Evolutionary conservation across 2,329 filamentous ascomycete genomes (phyloP), one percentile per base, ranked within the genome.

Genomic region (Talaromyces sp.): DNA sequence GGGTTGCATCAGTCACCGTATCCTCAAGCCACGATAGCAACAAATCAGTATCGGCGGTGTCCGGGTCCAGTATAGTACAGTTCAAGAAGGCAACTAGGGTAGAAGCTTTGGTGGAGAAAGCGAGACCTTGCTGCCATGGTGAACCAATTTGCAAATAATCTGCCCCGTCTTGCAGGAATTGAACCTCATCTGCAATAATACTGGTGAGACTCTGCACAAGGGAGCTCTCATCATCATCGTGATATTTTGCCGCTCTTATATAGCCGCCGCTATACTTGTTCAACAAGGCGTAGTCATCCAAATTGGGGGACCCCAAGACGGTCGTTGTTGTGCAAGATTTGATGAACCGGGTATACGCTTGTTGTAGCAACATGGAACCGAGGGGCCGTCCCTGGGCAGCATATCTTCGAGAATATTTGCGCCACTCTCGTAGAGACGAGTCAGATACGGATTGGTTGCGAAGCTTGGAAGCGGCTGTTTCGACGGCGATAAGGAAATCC

Each of bases 71-170:
- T 19, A 96, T 80, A 19, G 89, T 84, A 71, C 93, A 98, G 72
- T 93, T 96, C 55, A 98, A 78, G 69, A 91, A 97, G 63, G 90
- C 90, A 59, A 91, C 87, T 27, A 99, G 77, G 13, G 91, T 89
- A 64, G 89, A 87, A 0, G 90, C 87, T 76, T 96, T 97, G 63
- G 96, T 91, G 7, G 90, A 88, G 69, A 90, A 92, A 4, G 93
- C 91, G 59, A 98, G 83, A 63, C 84, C 87, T 75, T 97, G 93
- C 73, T 98, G 93, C 77, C 89, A 93, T 6, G 88, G 83, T 1
- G 93, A 93, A 61, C 91, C 90, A 62, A 98, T 85, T 68, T 90
- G 88, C 51, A 96, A 81, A 73, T 96, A 98, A 75, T 98, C 95
- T 1, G 92, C 89, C 62, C 91, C 91, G 55, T 92, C 92, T 66